phyloP scores from a whole-genome alignment of 2,329 filamentous ascomycete species.

The Talaromyces sp. region DNA sequence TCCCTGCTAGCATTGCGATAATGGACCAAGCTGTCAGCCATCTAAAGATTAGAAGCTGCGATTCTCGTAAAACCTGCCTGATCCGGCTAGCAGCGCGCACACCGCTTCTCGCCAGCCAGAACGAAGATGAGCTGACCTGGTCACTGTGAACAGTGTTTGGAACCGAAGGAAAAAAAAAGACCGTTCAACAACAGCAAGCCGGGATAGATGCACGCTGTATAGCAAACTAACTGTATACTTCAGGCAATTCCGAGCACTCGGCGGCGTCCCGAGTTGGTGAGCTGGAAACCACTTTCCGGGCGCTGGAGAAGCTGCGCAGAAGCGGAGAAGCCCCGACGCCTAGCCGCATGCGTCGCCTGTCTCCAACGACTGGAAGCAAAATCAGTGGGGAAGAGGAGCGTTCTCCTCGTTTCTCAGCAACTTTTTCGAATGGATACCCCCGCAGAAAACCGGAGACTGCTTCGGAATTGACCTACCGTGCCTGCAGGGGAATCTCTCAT shows the following conservation, averaged over 20 bases:
- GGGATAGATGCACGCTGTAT: not conserved
- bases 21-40: not conserved
- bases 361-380: not conserved
- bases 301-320: not conserved
- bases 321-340: not conserved
- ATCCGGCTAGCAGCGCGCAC: not conserved
- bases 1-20: not conserved
- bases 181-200: not conserved
- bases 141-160: not conserved
- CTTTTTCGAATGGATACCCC: not conserved
- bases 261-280: not conserved
- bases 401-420: too few species aligned
- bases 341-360: not conserved
- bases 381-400: not conserved
- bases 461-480: not conserved
- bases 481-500: not conserved
- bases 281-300: not conserved
- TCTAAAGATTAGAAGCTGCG: not conserved
- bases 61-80: not conserved
- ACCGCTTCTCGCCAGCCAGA: not conserved
- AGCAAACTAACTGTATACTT: not conserved
- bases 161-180: not conserved
- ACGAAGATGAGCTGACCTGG: not conserved
- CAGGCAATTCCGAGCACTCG: not conserved
- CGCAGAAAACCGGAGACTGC: not conserved